Percentiles rank a stretch among this genome's conserved stretches.
phyloP scores from a whole-genome alignment of 2,329 filamentous ascomycete species.

The Fusarium pseudograminearum region DNA sequence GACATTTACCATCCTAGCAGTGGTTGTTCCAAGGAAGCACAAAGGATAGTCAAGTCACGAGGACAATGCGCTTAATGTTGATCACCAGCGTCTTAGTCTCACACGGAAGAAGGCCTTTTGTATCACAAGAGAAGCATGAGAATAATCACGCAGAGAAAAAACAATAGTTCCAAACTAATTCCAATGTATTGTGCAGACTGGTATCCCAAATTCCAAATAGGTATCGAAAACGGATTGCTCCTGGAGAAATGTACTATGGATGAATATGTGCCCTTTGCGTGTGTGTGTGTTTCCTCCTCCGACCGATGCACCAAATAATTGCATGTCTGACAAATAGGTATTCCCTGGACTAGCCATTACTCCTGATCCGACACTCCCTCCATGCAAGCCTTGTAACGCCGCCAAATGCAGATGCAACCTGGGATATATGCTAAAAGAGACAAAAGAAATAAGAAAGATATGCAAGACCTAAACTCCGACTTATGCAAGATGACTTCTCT shows the following conservation, averaged over 20 bases:
- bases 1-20: background rate
- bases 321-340: slow-evolving; percentile 23
- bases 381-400: slow-evolving; percentile 41
- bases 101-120: background rate
- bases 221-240: slow-evolving; percentile 45
- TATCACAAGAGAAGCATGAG: background rate
- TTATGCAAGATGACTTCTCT: slow-evolving; percentile 40
- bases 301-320: slow-evolving; percentile 15
- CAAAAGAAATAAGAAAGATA: slow-evolving; percentile 26
- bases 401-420: slow-evolving; percentile 36
- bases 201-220: slow-evolving; percentile 39
- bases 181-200: slow-evolving; percentile 11
- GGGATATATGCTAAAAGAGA: slow-evolving; percentile 16
- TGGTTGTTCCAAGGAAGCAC: slow-evolving; percentile 9
- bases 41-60: slow-evolving; percentile 14
- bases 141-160: background rate
- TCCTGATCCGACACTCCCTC: slow-evolving; percentile 27
- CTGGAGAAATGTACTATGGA: slow-evolving; percentile 33
- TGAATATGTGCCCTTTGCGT: slow-evolving; percentile 10
- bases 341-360: slow-evolving; percentile 40
- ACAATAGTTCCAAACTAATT: background rate
- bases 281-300: slow-evolving; percentile 21
- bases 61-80: background rate
- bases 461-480: slow-evolving; percentile 31
- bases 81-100: slow-evolving; percentile 1